Conservation (phyloP, 1,284 basidiomycete species). For the Chiua sp. region DNA sequence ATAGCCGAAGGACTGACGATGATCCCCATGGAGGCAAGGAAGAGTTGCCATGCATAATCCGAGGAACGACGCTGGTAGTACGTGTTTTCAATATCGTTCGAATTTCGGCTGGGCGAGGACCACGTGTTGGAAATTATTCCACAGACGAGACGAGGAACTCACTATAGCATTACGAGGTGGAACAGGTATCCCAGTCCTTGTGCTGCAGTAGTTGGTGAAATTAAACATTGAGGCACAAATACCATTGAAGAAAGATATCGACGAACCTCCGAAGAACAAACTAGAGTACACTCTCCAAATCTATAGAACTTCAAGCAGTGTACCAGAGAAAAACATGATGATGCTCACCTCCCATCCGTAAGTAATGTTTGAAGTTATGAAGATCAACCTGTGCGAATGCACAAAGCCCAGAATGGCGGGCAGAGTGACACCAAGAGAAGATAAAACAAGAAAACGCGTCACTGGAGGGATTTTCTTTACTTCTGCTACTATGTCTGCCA, state of each 20-base stretch:
- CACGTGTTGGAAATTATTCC: not conserved
- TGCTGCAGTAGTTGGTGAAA: slow-evolving; percentile 41
- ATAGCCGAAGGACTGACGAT: slow-evolving; percentile 51
- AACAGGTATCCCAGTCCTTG: slow-evolving; percentile 69
- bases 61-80: slow-evolving; percentile 64
- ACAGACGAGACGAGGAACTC: slow-evolving; percentile 28
- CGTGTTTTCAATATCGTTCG: slow-evolving; percentile 66
- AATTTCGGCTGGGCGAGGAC: slow-evolving; percentile 55
- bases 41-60: slow-evolving; percentile 78
- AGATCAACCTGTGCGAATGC: slow-evolving; percentile 60
- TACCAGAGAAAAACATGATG: slow-evolving; percentile 1
- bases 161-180: slow-evolving; percentile 80
- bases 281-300: slow-evolving; percentile 80
- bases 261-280: slow-evolving; percentile 79
- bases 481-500: slow-evolving; percentile 55
- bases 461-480: slow-evolving; percentile 86
- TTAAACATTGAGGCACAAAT: not conserved
- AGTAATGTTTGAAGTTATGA: slow-evolving; percentile 54
- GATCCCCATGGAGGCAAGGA: slow-evolving; percentile 59
- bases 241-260: not conserved
- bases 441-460: slow-evolving; percentile 73
- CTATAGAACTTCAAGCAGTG: slow-evolving; percentile 41
- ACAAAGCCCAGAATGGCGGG: slow-evolving; percentile 66
- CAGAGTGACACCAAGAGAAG: slow-evolving; percentile 66
- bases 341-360: slow-evolving; percentile 57